These are phyloP conservation scores for Moniliophthora roreri DNA, from an alignment of 1,284 basidiomycete species.

Conservation along the genomic window DNA sequence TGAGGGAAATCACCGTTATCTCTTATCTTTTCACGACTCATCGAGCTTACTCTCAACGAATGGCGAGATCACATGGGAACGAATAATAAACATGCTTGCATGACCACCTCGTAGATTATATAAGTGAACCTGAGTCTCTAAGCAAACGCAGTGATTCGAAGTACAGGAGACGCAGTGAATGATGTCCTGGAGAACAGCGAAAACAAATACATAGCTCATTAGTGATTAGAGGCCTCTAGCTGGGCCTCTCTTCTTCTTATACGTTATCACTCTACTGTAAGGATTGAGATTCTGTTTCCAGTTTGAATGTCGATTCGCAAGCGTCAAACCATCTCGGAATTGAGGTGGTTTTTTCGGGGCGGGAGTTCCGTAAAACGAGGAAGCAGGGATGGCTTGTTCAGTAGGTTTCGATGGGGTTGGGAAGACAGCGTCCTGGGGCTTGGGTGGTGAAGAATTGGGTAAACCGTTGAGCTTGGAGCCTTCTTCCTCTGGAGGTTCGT, in stretches of 20 bases:
- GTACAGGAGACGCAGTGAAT: no score
- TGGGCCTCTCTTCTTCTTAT: background rate
- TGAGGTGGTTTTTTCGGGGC: background rate
- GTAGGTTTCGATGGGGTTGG: background rate
- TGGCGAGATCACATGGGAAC: no score
- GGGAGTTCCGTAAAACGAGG: slow-evolving; percentile 4
- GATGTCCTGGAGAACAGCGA: no score
- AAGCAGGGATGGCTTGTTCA: background rate
- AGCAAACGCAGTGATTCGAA: no score
- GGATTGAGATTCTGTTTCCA: background rate
- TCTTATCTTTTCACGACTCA: no score
- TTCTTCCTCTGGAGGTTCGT: slow-evolving; percentile 20
- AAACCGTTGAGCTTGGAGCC: background rate
- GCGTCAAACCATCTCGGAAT: background rate
- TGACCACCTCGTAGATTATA: no score
- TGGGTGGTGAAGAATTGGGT: background rate
- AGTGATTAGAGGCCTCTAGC: slow-evolving; percentile 3
- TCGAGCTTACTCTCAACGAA: no score
- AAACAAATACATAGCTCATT: background rate
- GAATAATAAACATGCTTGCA: no score
- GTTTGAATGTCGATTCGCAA: background rate
- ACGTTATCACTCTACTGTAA: background rate
- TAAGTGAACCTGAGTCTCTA: no score
- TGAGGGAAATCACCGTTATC: no score
- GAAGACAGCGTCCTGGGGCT: background rate